Evolutionary conservation across 2,329 filamentous ascomycete genomes (phyloP).

Genomic region (Cyphellophora attinorum): DNA sequence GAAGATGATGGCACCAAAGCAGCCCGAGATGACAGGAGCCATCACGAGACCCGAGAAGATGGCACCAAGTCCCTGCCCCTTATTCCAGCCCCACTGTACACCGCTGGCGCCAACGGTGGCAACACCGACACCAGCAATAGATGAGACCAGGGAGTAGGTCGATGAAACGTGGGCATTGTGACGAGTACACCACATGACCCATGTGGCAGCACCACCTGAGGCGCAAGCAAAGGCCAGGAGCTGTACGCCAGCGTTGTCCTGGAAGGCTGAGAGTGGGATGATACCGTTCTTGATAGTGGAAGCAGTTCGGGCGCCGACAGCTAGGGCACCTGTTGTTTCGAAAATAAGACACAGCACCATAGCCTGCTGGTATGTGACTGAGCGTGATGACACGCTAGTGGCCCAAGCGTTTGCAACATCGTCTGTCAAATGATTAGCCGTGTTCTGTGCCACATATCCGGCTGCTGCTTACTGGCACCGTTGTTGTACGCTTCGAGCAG

Average conservation of each 20-base stretch:
- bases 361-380: constrained; percentile 59
- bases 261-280: constrained; percentile 52
- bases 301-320: constrained; percentile 60
- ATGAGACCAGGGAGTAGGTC: constrained; percentile 61
- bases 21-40: constrained; percentile 57
- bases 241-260: constrained; percentile 54
- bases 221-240: constrained; percentile 59
- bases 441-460: neutral
- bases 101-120: constrained; percentile 52
- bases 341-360: constrained; percentile 59
- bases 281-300: constrained; percentile 74
- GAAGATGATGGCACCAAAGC: constrained; percentile 61
- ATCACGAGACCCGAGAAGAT: constrained; percentile 64
- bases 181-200: constrained; percentile 73
- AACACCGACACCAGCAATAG: constrained; percentile 60
- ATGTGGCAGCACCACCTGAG: constrained; percentile 54
- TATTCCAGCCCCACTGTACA: constrained; percentile 62
- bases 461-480: constrained; percentile 56
- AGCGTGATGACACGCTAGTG: constrained; percentile 71
- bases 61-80: constrained; percentile 58
- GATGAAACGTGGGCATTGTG: constrained; percentile 66
- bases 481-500: constrained; percentile 71
- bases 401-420: constrained; percentile 82
- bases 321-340: constrained; percentile 58
- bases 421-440: constrained; percentile 35